Evolutionary conservation across 148 eudicot genomes (phyloP).

Genomic region (Polygonum maritimum): DNA sequence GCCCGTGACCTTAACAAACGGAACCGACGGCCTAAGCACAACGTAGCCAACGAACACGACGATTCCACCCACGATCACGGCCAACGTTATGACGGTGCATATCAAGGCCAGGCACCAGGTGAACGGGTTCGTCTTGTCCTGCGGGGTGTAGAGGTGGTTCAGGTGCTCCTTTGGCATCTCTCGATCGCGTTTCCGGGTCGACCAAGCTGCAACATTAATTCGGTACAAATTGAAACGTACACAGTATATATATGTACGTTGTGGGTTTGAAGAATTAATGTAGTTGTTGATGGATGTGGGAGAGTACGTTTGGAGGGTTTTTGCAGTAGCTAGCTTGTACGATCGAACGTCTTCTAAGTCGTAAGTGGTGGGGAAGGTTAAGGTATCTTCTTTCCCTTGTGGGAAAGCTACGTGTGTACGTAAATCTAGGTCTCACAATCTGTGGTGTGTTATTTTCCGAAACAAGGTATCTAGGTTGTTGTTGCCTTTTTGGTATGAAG

Average conservation of each 20-base stretch:
- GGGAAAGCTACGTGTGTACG: conserved; percentile 19
- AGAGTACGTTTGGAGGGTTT: not conserved
- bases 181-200: not conserved
- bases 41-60: conserved; percentile 51
- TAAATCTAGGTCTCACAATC: not conserved
- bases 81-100: conserved; percentile 43
- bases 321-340: conserved; percentile 2
- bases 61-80: conserved; percentile 46
- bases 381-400: conserved; percentile 71
- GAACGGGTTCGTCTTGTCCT: conserved; percentile 31
- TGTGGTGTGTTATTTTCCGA: not conserved
- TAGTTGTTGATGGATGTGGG: too few species aligned
- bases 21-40: conserved; percentile 36
- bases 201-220: not conserved
- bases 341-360: not conserved
- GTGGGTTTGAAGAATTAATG: too few species aligned
- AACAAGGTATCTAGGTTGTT: not conserved
- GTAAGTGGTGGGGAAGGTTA: conserved; percentile 28
- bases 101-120: conserved; percentile 58
- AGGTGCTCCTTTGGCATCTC: not conserved
- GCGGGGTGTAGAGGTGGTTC: not conserved
- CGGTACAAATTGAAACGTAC: not conserved
- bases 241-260: not conserved
- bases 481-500: not conserved
- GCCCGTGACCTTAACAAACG: conserved; percentile 33